Base-by-base conservation (phyloP, 129 eudicot species). In the Calendula officinalis region DNA sequence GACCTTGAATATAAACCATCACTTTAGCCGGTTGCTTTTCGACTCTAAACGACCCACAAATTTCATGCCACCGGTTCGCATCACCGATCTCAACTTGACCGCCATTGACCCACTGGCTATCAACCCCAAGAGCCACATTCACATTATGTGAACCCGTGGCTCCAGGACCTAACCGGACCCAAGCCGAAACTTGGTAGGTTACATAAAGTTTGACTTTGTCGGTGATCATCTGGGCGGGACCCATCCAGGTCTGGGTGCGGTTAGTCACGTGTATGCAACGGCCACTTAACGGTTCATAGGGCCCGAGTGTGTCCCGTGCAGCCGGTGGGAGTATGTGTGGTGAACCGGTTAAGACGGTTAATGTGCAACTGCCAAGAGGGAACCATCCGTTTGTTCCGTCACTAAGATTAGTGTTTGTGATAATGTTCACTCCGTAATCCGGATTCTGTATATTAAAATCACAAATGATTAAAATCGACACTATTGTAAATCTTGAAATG, bases 211-310 rank as follows among this genome's bases (percentile, higher is more conserved):
- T 69, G n/a, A 91, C 61, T 62, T 85, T 86, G 40, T 87, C 95
- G 8, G 98, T 85, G 56, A 91, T 88, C 76, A 81, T 88, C 80
- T 91, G 98, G 50, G 98, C 96, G 0, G 98, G 98, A 67, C 98
- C 98, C 96, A 91, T 91, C 98, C 98, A 91, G 40, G 77, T 84
- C 77, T 91, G 88, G 47, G 95, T 84, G 13, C 98, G 98, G 30
- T 83, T 91, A 30, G 78, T 83, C 33, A 76, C 83, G 71, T 66
- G 81, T 56, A 91, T 81, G 67, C 73, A 88, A 22, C 87, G 86
- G 13, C 96, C 96, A 62, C 89, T 84, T 75, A 91, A 45, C 8
- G 86, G 83, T 67, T 73, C 80, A 27, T 81, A 83, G 13, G 79
- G 69, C 34, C 90, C 96, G 11, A 84, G 86, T 13, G 94, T 78